A percentile compares a stretch with the other conserved stretches of the same genome.
Evolutionary conservation across 148 eudicot genomes (phyloP).

Genomic region (Silene latifolia): DNA sequence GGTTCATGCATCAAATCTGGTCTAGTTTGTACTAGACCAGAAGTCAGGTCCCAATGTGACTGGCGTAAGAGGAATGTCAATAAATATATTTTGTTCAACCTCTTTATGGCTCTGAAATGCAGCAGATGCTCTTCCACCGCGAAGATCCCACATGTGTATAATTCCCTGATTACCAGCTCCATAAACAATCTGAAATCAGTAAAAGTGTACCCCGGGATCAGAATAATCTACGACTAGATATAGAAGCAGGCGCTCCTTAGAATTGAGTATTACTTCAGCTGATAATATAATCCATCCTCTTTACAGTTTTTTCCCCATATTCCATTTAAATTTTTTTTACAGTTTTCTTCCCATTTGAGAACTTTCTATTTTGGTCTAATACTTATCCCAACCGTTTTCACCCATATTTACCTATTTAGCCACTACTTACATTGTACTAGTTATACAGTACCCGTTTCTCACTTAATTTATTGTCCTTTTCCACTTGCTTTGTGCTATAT

Average conservation of each 20-base stretch:
- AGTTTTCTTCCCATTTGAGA: too few relatives aligned
- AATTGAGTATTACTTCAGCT: not conserved
- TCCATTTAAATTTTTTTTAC: too few relatives aligned
- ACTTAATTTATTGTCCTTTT: too few relatives aligned
- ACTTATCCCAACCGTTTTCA: too few relatives aligned
- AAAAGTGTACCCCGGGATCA: not conserved
- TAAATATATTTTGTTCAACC: slow-evolving; percentile 34
- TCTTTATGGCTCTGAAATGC: slow-evolving; percentile 75
- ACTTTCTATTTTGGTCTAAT: too few relatives aligned
- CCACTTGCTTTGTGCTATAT: too few relatives aligned
- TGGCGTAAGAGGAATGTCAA: not conserved
- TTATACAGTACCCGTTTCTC: too few relatives aligned
- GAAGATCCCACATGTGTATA: slow-evolving; percentile 87
- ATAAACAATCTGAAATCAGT: slow-evolving; percentile 48
- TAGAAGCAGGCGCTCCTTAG: not conserved
- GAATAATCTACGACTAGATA: not conserved
- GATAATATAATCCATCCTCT: too few relatives aligned
- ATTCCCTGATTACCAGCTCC: slow-evolving; percentile 75
- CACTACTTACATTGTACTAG: too few relatives aligned
- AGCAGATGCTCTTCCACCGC: slow-evolving; percentile 81
- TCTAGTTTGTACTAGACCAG: not conserved
- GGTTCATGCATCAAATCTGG: not conserved
- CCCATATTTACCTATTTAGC: too few relatives aligned
- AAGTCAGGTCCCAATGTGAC: not conserved
- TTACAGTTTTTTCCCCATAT: too few relatives aligned